A percentile compares a stretch with the other conserved stretches of the same genome.
Conservation (phyloP, 768 basidiomycete species). For the Tricholoma terreum region DNA sequence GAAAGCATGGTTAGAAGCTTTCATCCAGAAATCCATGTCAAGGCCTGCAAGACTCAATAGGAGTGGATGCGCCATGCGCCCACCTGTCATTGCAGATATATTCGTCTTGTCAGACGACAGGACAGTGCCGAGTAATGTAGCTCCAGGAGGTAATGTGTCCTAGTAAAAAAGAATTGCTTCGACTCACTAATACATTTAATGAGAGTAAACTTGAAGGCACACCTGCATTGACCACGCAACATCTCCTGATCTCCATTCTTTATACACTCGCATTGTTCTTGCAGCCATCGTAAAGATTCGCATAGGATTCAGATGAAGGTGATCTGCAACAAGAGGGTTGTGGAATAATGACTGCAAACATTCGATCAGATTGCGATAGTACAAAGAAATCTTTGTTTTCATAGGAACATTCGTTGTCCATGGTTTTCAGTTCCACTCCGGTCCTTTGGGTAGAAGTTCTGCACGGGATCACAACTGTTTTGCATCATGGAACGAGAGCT, state of each 20-base stretch:
- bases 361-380: constrained; percentile 25
- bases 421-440: constrained; percentile 19
- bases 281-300: constrained; percentile 10
- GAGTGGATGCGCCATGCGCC: constrained; percentile 9
- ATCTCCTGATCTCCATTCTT: constrained; percentile 21
- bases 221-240: constrained; percentile 21
- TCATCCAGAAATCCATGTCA: constrained; percentile 5
- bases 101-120: too few species aligned
- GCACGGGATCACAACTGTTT: constrained; percentile 23
- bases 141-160: constrained; percentile 12
- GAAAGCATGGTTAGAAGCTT: constrained; percentile 16
- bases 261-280: constrained; percentile 13
- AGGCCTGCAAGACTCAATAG: constrained; percentile 15
- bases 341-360: constrained; percentile 26
- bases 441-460: constrained; percentile 27
- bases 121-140: constrained; percentile 14
- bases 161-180: constrained; percentile 2
- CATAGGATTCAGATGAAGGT: constrained; percentile 18
- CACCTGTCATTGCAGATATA: too few species aligned
- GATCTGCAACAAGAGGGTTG: constrained; percentile 20
- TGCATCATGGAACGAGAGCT: constrained; percentile 23
- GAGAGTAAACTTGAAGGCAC: neutral
- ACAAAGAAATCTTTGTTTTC: constrained; percentile 22
- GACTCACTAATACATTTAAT: neutral
- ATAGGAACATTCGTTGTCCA: constrained; percentile 14